Conservation (phyloP, 768 basidiomycete genomes). For the Pisolithus tinctorius region DNA sequence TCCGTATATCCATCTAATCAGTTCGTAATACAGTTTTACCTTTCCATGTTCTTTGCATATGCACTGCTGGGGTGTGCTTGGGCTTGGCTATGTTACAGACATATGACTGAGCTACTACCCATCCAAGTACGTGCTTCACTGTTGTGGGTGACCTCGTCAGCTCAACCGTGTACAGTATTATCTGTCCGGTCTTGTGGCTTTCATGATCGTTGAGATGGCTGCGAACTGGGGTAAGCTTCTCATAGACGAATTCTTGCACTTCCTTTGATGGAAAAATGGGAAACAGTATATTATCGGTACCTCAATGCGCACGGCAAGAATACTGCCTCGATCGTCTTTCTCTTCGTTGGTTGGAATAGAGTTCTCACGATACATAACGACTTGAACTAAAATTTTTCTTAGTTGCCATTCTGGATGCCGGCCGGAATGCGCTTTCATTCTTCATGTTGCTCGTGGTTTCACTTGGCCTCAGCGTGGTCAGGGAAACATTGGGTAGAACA, state of each 20-base stretch:
- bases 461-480: conserved; percentile 86
- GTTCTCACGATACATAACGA: background rate
- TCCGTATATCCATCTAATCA: background rate
- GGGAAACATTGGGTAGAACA: conserved; percentile 75
- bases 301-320: conserved; percentile 81
- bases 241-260: conserved; percentile 3
- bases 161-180: conserved; percentile 56
- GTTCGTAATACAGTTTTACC: conserved; percentile 62
- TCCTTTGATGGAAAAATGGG: background rate
- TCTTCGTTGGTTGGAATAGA: conserved; percentile 73
- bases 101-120: conserved; percentile 78
- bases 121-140: conserved; percentile 57
- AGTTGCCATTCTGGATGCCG: conserved; percentile 96
- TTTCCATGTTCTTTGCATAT: conserved; percentile 79
- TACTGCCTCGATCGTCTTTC: conserved; percentile 75
- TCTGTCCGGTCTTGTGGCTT: conserved; percentile 78
- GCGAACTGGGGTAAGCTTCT: conserved; percentile 71
- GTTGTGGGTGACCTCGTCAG: background rate
- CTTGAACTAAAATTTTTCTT: conserved; percentile 2
- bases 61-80: conserved; percentile 59
- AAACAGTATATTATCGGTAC: conserved; percentile 83
- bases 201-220: conserved; percentile 91
- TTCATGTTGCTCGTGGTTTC: conserved; percentile 92
- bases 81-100: conserved; percentile 78
- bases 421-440: conserved; percentile 89